phyloP scores from a whole-genome alignment of 164 flowering plant genomes.

The Magnolia kwangsiensis region DNA sequence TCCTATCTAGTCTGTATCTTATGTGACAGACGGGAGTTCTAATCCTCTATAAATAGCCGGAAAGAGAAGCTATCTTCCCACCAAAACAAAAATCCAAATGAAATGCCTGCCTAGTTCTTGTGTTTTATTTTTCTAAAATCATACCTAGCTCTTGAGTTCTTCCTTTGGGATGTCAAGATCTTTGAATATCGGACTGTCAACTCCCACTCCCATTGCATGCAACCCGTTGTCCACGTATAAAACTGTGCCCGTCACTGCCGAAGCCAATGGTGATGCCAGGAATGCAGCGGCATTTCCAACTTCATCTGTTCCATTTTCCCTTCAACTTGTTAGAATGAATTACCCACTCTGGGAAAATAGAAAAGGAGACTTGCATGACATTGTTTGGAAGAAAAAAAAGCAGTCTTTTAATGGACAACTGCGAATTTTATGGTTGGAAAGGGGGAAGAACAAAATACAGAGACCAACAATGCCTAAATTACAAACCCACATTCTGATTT shows the following conservation, averaged over 20 bases:
- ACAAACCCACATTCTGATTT: too few species aligned
- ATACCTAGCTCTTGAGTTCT: neutral
- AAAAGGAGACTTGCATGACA: too few species aligned
- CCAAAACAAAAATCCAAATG: neutral
- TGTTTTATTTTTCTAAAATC: neutral
- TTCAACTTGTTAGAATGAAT: neutral
- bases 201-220: constrained; percentile 84
- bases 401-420: too few species aligned
- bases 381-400: too few species aligned
- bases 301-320: constrained; percentile 47
- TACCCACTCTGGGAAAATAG: too few species aligned
- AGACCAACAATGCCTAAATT: too few species aligned
- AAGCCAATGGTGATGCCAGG: constrained; percentile 78
- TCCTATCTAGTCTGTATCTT: too few species aligned
- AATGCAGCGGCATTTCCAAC: constrained; percentile 93
- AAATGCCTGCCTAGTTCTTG: neutral
- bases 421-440: too few species aligned
- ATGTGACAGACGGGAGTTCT: too few species aligned
- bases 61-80: neutral
- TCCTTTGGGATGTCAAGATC: constrained; percentile 58
- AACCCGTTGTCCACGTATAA: constrained; percentile 84
- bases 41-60: neutral
- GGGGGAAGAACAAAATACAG: too few species aligned
- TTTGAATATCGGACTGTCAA: constrained; percentile 75
- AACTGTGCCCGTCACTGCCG: constrained; percentile 81